A percentile compares a stretch with the other conserved stretches of the same genome.
Conservation (phyloP, 345 rosid genomes). For the Orychophragmus violaceus region DNA sequence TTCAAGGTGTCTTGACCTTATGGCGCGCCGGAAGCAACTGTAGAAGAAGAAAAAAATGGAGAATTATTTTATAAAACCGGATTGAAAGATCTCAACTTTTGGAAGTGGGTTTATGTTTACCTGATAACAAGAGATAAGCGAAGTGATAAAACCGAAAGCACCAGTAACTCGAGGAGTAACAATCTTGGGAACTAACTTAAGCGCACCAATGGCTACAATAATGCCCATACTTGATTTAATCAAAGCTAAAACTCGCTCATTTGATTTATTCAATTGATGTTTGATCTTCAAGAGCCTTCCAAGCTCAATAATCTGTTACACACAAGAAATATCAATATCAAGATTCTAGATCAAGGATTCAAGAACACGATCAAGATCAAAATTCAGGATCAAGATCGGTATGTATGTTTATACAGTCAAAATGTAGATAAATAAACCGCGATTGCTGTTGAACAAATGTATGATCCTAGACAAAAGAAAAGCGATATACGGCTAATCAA, state of each 20-base stretch:
- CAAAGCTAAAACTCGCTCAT: conserved; percentile 77
- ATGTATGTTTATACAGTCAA: neutral
- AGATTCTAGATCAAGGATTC: too few relatives aligned
- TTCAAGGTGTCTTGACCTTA: conserved; percentile 30
- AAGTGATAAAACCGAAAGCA: conserved; percentile 68
- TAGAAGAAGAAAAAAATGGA: too few relatives aligned
- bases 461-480: conserved; percentile 91
- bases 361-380: too few relatives aligned
- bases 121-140: conserved; percentile 97
- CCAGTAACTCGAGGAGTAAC: conserved; percentile 94
- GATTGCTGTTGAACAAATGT: conserved; percentile 65
- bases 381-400: neutral
- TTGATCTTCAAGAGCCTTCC: too few relatives aligned
- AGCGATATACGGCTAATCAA: conserved; percentile 84
- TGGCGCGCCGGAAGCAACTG: conserved; percentile 30
- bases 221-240: conserved; percentile 79
- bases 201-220: conserved; percentile 80
- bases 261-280: too few relatives aligned
- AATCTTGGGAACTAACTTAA: conserved; percentile 83
- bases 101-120: conserved; percentile 27
- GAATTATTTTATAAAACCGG: neutral
- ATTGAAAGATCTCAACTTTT: neutral
- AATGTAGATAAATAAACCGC: conserved; percentile 47
- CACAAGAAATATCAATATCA: too few relatives aligned
- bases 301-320: too few relatives aligned